Evolutionary conservation across 2,329 filamentous ascomycete species (phyloP).

Genomic region (Pseudogymnoascus sp.): DNA sequence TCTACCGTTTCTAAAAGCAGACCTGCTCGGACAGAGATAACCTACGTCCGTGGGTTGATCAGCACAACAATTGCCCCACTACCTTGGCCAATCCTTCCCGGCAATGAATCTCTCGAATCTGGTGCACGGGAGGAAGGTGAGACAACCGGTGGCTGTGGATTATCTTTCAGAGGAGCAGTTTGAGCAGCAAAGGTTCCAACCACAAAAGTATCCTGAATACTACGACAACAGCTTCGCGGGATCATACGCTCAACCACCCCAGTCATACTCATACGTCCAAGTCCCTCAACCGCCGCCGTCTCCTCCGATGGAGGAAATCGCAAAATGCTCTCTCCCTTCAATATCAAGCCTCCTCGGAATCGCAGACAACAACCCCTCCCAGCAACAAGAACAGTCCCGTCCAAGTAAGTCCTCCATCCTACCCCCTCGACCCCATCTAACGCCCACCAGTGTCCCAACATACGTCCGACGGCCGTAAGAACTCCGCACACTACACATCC

Average conservation of each 20-base stretch:
- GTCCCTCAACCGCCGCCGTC: constrained; percentile 60
- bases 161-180: constrained; percentile 25
- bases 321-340: constrained; percentile 80
- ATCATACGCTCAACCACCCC: constrained; percentile 37
- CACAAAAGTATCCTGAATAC: not conserved
- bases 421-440: not conserved
- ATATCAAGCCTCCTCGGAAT: constrained; percentile 85
- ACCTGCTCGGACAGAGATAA: not conserved
- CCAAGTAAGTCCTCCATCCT: not conserved
- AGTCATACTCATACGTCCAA: constrained; percentile 41
- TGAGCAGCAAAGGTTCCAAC: constrained; percentile 22
- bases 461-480: not conserved
- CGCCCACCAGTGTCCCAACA: not conserved
- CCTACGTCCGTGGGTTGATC: not conserved
- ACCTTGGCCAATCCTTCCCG: constrained; percentile 9
- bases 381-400: constrained; percentile 30
- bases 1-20: not conserved
- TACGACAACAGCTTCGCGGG: constrained; percentile 37
- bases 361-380: constrained; percentile 55
- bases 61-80: not conserved
- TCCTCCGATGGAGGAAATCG: constrained; percentile 63
- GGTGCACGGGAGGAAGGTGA: constrained; percentile 26
- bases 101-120: constrained; percentile 31
- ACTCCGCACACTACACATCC: not conserved
- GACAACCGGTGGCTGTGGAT: constrained; percentile 21